Evolutionary conservation across 2,329 filamentous ascomycete species (phyloP).

Genomic region (Colletotrichum tabaci): DNA sequence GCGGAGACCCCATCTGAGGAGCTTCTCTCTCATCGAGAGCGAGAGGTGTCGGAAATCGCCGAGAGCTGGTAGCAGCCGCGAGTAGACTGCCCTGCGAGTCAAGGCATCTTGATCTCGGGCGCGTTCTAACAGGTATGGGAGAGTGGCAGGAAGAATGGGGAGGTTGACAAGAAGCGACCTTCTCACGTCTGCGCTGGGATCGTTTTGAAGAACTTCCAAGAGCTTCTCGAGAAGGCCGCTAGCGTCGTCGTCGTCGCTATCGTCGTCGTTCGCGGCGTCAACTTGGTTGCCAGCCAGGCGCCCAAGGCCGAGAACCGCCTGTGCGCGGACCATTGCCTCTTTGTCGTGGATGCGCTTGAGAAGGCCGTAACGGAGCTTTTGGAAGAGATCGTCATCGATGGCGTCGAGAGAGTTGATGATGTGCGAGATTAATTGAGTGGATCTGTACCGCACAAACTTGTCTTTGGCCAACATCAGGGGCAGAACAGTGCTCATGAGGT

Average conservation of each 20-base stretch:
- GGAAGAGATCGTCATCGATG: conserved; percentile 92
- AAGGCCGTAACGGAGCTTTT: conserved; percentile 83
- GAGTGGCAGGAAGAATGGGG: conserved; percentile 85
- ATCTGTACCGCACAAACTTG: conserved; percentile 90
- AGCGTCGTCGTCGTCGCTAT: conserved; percentile 75
- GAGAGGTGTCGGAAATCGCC: conserved; percentile 96
- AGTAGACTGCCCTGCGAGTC: conserved; percentile 89
- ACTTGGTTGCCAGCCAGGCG: conserved; percentile 85
- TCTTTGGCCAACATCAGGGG: conserved; percentile 89
- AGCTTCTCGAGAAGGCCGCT: conserved; percentile 85
- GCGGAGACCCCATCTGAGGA: conserved; percentile 93
- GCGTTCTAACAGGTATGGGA: conserved; percentile 90
- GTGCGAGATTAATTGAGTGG: conserved; percentile 91
- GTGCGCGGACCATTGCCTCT: conserved; percentile 90
- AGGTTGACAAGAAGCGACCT: conserved; percentile 90
- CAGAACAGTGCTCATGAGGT: conserved; percentile 80
- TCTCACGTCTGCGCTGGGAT: conserved; percentile 93
- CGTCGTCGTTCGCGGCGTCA: conserved; percentile 79
- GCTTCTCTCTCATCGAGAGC: conserved; percentile 93
- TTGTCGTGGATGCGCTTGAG: conserved; percentile 93
- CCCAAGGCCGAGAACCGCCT: conserved; percentile 92
- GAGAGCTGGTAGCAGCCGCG: conserved; percentile 86
- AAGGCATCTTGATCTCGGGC: conserved; percentile 90
- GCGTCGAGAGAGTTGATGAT: conserved; percentile 93
- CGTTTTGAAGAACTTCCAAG: conserved; percentile 90